Evolutionary conservation across 2,329 filamentous ascomycete genomes (phyloP).

Genomic region (Falciphora oryzae): DNA sequence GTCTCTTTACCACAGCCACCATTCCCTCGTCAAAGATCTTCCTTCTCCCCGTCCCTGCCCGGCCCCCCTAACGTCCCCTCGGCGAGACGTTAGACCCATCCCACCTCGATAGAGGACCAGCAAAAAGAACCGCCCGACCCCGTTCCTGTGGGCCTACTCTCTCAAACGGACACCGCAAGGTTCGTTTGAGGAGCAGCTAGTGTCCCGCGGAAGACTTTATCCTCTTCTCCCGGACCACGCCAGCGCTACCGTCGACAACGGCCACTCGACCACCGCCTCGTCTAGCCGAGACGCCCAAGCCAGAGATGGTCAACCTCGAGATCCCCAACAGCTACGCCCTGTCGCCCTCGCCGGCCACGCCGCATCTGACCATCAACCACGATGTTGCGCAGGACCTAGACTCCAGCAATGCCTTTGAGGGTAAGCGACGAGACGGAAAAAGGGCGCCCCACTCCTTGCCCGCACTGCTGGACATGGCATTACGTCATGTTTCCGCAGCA

Average conservation of each 20-base stretch:
- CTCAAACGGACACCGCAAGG: constrained; percentile 88
- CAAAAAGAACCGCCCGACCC: constrained; percentile 37
- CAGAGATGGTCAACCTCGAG: constrained; percentile 79
- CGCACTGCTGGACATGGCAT: no score
- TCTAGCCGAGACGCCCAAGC: constrained; percentile 17
- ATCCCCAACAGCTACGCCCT: constrained; percentile 77
- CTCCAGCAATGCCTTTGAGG: constrained; percentile 94
- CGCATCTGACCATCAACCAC: constrained; percentile 93
- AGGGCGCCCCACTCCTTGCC: no score
- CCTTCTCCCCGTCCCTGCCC: constrained; percentile 74
- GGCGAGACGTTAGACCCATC: constrained; percentile 54
- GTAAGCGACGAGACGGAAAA: constrained; percentile 33
- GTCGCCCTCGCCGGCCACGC: constrained; percentile 76
- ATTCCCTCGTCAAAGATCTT: constrained; percentile 84
- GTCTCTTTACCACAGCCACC: constrained; percentile 49
- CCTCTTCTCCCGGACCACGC: constrained; percentile 16
- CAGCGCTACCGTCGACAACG: background rate
- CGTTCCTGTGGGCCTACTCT: constrained; percentile 91
- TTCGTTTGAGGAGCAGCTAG: constrained; percentile 98
- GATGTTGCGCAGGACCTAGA: constrained; percentile 89
- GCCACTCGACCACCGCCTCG: constrained; percentile 16
- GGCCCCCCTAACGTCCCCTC: constrained; percentile 85
- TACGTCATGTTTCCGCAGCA: no score
- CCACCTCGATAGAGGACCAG: constrained; percentile 17
- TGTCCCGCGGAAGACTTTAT: constrained; percentile 69